These are phyloP conservation scores for Pinus tabuliformis DNA, from an alignment of 75 land plant genomes.

Conservation along the genomic window DNA sequence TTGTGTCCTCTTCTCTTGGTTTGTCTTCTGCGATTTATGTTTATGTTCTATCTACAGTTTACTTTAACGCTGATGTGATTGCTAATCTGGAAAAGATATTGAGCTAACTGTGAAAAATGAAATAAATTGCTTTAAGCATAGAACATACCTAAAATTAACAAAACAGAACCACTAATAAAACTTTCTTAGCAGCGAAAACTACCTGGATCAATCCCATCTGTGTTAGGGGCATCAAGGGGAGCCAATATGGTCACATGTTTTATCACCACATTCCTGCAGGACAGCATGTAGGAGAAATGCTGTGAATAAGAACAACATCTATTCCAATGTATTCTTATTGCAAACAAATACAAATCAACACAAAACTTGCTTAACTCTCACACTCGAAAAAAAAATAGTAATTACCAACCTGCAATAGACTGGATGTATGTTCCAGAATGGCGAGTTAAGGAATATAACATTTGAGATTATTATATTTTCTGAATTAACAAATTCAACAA, in stretches of 20 bases:
- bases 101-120: too few relatives aligned
- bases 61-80: too few relatives aligned
- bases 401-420: conserved; percentile 76
- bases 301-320: neutral
- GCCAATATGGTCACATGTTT: conserved; percentile 73
- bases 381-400: neutral
- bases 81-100: too few relatives aligned
- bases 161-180: neutral
- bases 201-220: conserved; percentile 96
- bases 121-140: too few relatives aligned
- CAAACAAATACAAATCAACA: neutral
- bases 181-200: neutral
- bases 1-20: too few relatives aligned
- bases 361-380: neutral
- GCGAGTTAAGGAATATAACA: conserved; percentile 83
- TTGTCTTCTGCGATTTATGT: too few relatives aligned
- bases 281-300: neutral
- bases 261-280: conserved; percentile 68
- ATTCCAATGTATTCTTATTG: neutral
- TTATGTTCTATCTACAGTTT: too few relatives aligned
- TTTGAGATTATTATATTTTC: conserved; percentile 75
- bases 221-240: conserved; percentile 80
- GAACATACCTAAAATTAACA: too few relatives aligned
- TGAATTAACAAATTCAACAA: conserved; percentile 79
- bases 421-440: conserved; percentile 96